phyloP scores from a whole-genome alignment of 257 asterid species.

The Solanum ossicruentum region DNA sequence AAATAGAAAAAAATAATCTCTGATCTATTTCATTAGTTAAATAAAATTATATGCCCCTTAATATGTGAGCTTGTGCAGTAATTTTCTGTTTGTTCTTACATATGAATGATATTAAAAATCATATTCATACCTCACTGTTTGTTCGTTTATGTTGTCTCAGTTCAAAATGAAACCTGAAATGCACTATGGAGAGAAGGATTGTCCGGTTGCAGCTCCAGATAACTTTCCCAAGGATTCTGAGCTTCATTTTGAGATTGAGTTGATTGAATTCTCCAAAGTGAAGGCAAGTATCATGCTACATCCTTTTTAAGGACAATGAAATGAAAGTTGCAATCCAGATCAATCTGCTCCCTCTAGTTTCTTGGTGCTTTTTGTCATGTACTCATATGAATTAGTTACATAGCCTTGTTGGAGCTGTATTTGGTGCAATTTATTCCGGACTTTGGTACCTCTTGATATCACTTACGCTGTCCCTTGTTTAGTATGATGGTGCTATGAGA shows the following conservation, averaged over 20 bases:
- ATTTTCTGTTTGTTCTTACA: background rate
- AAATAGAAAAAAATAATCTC: background rate
- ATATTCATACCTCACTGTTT: background rate
- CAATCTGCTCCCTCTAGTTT: background rate
- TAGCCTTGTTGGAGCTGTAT: background rate
- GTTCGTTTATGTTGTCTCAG: slow-evolving; percentile 20
- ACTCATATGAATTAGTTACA: background rate
- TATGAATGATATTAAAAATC: background rate
- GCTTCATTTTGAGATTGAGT: slow-evolving; percentile 53
- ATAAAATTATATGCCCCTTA: background rate
- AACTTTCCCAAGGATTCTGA: slow-evolving; percentile 83
- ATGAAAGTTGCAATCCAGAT: background rate
- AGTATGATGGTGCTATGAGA: background rate
- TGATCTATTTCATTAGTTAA: background rate
- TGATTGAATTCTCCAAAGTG: slow-evolving; percentile 80
- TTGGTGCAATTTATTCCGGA: background rate
- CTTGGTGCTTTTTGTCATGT: background rate
- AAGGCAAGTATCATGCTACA: slow-evolving; percentile 53
- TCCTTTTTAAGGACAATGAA: background rate
- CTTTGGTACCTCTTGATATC: background rate
- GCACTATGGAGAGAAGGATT: slow-evolving; percentile 81
- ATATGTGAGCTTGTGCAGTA: background rate
- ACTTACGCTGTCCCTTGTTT: background rate
- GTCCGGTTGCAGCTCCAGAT: slow-evolving; percentile 65
- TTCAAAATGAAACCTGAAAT: slow-evolving; percentile 90